These are phyloP conservation scores for Eucalyptus coolabah DNA, from an alignment of 345 rosid species.

Conservation along the genomic window DNA sequence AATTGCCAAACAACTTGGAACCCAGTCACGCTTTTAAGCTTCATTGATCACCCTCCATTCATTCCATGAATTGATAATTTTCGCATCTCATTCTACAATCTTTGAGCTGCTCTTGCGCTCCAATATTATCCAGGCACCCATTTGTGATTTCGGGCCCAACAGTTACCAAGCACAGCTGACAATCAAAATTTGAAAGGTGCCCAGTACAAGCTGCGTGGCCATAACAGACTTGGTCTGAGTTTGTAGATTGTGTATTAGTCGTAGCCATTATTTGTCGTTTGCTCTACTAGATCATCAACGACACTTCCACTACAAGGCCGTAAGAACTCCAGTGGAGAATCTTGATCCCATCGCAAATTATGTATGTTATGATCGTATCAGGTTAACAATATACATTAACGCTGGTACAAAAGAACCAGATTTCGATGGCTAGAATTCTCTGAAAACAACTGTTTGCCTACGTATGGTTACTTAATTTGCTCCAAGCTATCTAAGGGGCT, in stretches of 20 bases:
- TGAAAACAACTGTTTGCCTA: not conserved
- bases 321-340: not conserved
- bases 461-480: not conserved
- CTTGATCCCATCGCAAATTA: not conserved
- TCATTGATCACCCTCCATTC: rapidly evolving
- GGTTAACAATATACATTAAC: not conserved
- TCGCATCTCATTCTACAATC: not conserved
- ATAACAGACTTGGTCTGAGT: not conserved
- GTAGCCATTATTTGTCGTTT: not conserved
- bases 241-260: not conserved
- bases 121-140: not conserved
- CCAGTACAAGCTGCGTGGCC: not conserved
- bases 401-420: not conserved
- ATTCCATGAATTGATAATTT: not conserved
- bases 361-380: not conserved
- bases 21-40: not conserved
- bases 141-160: not conserved
- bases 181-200: not conserved
- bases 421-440: not conserved
- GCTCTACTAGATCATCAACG: not conserved
- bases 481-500: not conserved
- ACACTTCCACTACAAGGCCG: not conserved
- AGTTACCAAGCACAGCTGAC: not conserved
- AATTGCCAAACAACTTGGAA: not conserved
- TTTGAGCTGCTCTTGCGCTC: not conserved